A percentile compares a stretch with the other conserved stretches of the same genome.
Conservation (phyloP, 164 flowering plant genomes). For the Piper betle region DNA sequence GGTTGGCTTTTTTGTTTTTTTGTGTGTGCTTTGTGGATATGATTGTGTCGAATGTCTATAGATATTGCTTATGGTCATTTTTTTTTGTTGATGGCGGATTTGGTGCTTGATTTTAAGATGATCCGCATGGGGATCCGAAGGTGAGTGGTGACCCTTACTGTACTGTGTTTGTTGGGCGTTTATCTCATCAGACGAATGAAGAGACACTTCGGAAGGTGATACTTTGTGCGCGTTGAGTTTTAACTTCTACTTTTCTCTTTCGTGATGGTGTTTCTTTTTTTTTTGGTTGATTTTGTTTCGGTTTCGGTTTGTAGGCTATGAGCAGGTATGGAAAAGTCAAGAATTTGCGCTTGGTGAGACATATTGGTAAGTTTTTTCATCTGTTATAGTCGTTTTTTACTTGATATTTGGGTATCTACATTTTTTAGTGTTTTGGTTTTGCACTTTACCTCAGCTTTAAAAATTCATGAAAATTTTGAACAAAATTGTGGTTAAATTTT, state of each 20-base stretch:
- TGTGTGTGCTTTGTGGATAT: too few species aligned
- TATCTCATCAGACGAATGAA: conserved; percentile 63
- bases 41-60: too few species aligned
- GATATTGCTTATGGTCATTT: too few species aligned
- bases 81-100: too few species aligned
- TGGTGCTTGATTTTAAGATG: conserved; percentile 34
- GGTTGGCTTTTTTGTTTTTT: too few species aligned
- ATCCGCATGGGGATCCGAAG: conserved; percentile 83
- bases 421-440: too few species aligned
- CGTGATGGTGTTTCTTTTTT: neutral
- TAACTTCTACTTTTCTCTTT: neutral
- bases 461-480: too few species aligned
- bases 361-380: conserved; percentile 42
- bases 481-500: too few species aligned
- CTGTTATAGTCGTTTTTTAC: neutral
- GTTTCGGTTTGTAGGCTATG: conserved; percentile 43
- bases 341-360: conserved; percentile 68
- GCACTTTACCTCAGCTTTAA: too few species aligned
- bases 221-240: neutral
- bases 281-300: neutral
- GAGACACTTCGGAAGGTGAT: conserved; percentile 58
- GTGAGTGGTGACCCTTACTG: conserved; percentile 72
- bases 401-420: too few species aligned
- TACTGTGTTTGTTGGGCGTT: conserved; percentile 76
- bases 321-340: conserved; percentile 73